Base-by-base conservation (phyloP, 352 stramenopile genomes). In the Stramenopiles sp. region DNA sequence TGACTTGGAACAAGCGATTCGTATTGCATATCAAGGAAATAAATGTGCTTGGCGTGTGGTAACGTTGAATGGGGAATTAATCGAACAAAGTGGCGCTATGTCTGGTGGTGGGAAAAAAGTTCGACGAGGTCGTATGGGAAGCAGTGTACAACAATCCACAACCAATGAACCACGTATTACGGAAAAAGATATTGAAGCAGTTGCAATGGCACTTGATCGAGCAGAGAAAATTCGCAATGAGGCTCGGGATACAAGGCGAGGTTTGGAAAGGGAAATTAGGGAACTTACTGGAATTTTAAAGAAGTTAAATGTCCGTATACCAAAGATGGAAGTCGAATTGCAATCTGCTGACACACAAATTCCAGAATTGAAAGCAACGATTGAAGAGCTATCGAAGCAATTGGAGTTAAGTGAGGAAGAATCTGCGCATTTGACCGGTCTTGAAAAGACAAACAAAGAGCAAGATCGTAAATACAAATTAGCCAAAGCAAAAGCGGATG, bases 31-130 rank as follows among this genome's bases (percentile, higher is more conserved):
- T 80, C 85, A 95, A 88, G 94, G 92, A 23, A 94, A 89, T 74
- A 91, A 97, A 73, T 92, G 88, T 82, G 90, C 89, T 80, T 97
- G 94, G 85, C 91, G 96, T 79, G 95, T 99, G 20, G 97, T 99
- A n/a, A 99, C 97, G 0, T 79, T 96, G 0, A 90, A 96, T 78
- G 97, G 97, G 1, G 91, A 99, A 81, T 82, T 99, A 0, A 98
- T 99, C 43, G 96, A 99, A 77, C 94, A 93, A 53, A 97, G 91
- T n/a, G 97, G 97, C 78, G 97, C 97, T 1, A 99, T 99, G 97
- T 95, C 93, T 0, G 97, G 97, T 78, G 97, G 97, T 84, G 97
- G 97, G 30, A 97, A 94, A 33, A 86, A 84, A 32, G 90, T 93
- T 29, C 87, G 91, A 33, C 93, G 89, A 31, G 95, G 94, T 27